These are phyloP conservation scores for Mycena latifolia DNA, from an alignment of 768 basidiomycete species.

Conservation along the genomic window DNA sequence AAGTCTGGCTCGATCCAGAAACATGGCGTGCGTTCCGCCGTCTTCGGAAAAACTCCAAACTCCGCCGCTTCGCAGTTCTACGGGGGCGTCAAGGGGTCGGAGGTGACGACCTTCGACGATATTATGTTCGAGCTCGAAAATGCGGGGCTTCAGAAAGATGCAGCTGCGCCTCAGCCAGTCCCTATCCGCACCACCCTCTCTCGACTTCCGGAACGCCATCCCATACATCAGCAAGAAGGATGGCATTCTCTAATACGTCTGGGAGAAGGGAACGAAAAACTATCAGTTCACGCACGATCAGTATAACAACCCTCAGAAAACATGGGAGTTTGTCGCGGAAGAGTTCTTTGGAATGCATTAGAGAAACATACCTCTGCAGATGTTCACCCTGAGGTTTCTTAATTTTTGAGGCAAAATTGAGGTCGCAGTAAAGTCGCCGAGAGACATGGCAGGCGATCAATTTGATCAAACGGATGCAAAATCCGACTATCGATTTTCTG, in stretches of 20 bases:
- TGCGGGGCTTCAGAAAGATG: slow-evolving; percentile 24
- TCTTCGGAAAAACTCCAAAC: slow-evolving; percentile 7
- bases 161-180: slow-evolving; percentile 24
- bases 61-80: slow-evolving; percentile 27
- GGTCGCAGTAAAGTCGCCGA: no score
- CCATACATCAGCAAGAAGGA: slow-evolving; percentile 21
- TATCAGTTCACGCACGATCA: slow-evolving; percentile 33
- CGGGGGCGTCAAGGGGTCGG: slow-evolving; percentile 32
- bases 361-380: no score
- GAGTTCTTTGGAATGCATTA: slow-evolving; percentile 26
- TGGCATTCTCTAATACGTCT: slow-evolving; percentile 31
- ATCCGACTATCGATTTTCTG: no score
- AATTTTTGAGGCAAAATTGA: no score
- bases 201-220: slow-evolving; percentile 30
- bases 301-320: slow-evolving; percentile 29
- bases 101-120: slow-evolving; percentile 19
- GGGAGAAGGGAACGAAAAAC: slow-evolving; percentile 25
- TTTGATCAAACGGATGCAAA: no score
- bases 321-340: slow-evolving; percentile 33
- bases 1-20: no score
- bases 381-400: no score
- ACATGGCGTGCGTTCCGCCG: slow-evolving; percentile 31
- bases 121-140: slow-evolving; percentile 24
- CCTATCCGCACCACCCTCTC: slow-evolving; percentile 14
- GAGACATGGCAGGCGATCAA: no score